These are phyloP conservation scores for Candida taoyuanica DNA, from an alignment of 805 yeast species.

Conservation along the genomic window DNA sequence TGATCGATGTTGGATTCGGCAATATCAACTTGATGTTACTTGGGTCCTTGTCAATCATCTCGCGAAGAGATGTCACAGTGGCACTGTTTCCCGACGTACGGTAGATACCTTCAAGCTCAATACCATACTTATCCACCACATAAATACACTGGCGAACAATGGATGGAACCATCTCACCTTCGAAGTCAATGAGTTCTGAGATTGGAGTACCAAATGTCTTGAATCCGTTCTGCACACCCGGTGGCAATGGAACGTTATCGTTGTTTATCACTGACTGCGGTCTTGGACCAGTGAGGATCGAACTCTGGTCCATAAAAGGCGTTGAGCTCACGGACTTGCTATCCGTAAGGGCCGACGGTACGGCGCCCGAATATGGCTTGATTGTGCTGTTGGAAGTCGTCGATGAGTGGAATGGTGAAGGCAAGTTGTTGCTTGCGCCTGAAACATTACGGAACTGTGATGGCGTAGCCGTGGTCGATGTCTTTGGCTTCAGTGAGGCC, in stretches of 20 bases:
- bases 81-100: conserved; percentile 76
- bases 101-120: conserved; percentile 85
- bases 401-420: not conserved
- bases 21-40: conserved; percentile 53
- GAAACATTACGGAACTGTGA: conserved; percentile 10
- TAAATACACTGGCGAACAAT: conserved; percentile 86
- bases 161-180: conserved; percentile 88
- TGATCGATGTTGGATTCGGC: conserved; percentile 48
- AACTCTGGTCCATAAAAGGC: conserved; percentile 14
- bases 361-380: not conserved
- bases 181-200: conserved; percentile 70
- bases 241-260: conserved; percentile 27
- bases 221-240: conserved; percentile 28
- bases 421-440: not conserved
- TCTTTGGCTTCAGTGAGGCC: conserved; percentile 9
- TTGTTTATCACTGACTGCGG: conserved; percentile 27
- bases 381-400: not conserved
- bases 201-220: conserved; percentile 80
- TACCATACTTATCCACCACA: conserved; percentile 79
- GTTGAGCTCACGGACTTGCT: conserved; percentile 5
- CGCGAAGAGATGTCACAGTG: conserved; percentile 68
- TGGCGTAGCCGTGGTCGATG: conserved; percentile 4
- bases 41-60: conserved; percentile 71
- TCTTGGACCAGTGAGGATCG: conserved; percentile 26
- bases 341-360: not conserved